Conservation (phyloP, 345 rosid species). For the Hypericum androsaemum region DNA sequence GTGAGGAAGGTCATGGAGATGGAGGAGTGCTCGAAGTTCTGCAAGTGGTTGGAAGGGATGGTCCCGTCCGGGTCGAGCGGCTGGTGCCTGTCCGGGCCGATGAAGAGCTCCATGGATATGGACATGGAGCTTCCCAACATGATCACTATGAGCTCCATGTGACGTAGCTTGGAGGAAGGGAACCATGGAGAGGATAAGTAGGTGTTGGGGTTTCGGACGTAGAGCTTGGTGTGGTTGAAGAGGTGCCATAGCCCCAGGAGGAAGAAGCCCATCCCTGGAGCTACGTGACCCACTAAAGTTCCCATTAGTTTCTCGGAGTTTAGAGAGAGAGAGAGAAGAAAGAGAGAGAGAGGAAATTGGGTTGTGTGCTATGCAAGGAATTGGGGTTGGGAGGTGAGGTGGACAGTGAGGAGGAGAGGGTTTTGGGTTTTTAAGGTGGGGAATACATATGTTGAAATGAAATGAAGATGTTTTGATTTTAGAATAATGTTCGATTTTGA, state of each 20-base stretch:
- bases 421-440: too few relatives aligned
- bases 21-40: neutral
- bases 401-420: too few relatives aligned
- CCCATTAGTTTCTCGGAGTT: neutral
- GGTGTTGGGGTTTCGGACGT: neutral
- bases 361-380: too few relatives aligned
- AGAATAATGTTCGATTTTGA: too few relatives aligned
- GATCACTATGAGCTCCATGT: neutral
- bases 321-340: too few relatives aligned
- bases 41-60: neutral
- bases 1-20: neutral
- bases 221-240: neutral
- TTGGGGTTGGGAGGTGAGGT: too few relatives aligned
- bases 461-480: too few relatives aligned
- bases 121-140: neutral
- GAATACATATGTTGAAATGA: too few relatives aligned
- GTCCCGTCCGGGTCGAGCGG: conserved; percentile 1
- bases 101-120: neutral
- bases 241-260: neutral
- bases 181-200: neutral
- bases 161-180: neutral
- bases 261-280: neutral
- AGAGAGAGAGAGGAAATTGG: too few relatives aligned
- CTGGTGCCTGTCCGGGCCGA: neutral
- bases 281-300: neutral